Percentiles rank a stretch among this genome's conserved stretches.
These are phyloP conservation scores for Ceratocystis eucalypticola DNA, from an alignment of 2,329 filamentous ascomycete species.

Conservation along the genomic window DNA sequence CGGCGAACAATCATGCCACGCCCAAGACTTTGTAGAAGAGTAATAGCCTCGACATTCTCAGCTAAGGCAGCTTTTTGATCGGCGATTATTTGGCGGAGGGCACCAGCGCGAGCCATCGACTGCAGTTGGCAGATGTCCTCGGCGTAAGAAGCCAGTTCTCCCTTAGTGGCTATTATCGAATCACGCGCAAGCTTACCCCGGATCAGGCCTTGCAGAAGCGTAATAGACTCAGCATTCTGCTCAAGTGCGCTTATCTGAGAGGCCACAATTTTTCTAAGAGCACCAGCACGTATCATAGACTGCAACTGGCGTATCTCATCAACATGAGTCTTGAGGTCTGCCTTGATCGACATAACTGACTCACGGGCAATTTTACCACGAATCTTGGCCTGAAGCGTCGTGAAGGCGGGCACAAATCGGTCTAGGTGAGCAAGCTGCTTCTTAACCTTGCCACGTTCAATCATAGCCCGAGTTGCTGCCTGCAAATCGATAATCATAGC, in stretches of 20 bases:
- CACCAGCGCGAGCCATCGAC: constrained; percentile 39
- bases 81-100: constrained; percentile 38
- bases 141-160: constrained; percentile 35
- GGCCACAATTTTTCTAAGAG: constrained; percentile 38
- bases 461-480: constrained; percentile 61
- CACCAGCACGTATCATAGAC: constrained; percentile 39
- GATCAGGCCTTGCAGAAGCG: constrained; percentile 30
- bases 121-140: constrained; percentile 37
- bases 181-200: constrained; percentile 38
- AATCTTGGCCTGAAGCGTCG: constrained; percentile 49
- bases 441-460: constrained; percentile 60
- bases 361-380: constrained; percentile 38
- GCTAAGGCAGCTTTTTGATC: constrained; percentile 36
- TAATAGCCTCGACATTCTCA: constrained; percentile 33
- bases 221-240: constrained; percentile 33
- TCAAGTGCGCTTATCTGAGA: constrained; percentile 37
- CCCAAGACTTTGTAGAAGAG: constrained; percentile 43
- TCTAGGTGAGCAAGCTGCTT: constrained; percentile 64
- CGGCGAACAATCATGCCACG: constrained; percentile 49
- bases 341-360: constrained; percentile 31
- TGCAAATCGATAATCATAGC: constrained; percentile 59
- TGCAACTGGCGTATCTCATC: constrained; percentile 36
- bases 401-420: constrained; percentile 5
- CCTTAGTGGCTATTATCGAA: constrained; percentile 32
- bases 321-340: constrained; percentile 35